phyloP scores from a whole-genome alignment of 495 filamentous ascomycete species.

The Chaetomium fimeti region DNA sequence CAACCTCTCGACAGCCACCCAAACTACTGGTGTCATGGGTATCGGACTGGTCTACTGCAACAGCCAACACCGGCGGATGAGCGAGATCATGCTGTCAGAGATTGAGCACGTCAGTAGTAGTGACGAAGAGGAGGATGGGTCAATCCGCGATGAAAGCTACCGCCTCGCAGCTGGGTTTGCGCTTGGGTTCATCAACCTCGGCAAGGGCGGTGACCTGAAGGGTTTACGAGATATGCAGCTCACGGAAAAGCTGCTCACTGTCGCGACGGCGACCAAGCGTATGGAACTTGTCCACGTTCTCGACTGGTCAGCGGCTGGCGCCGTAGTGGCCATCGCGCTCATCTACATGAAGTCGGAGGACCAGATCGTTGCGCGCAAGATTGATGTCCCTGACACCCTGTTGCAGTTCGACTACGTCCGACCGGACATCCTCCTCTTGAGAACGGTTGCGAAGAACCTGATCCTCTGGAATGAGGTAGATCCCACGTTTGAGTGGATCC shows the following conservation, averaged over 20 bases:
- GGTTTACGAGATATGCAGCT: conserved; percentile 94
- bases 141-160: conserved; percentile 90
- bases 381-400: conserved; percentile 85
- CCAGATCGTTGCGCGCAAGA: conserved; percentile 80
- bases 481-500: conserved; percentile 70
- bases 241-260: conserved; percentile 76
- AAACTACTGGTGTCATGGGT: conserved; percentile 96
- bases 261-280: conserved; percentile 83
- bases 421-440: conserved; percentile 86
- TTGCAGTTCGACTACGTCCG: conserved; percentile 93
- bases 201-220: conserved; percentile 79
- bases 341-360: conserved; percentile 98
- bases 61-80: conserved; percentile 97
- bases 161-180: conserved; percentile 91
- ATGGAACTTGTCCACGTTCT: conserved; percentile 86
- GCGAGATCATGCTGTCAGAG: conserved; percentile 96
- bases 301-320: conserved; percentile 86
- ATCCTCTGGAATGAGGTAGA: conserved; percentile 90
- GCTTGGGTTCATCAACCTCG: conserved; percentile 91
- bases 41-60: conserved; percentile 93
- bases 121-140: conserved; percentile 56
- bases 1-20: conserved; percentile 88
- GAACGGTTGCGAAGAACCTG: conserved; percentile 84
- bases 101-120: conserved; percentile 81
- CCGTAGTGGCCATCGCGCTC: conserved; percentile 83